Percentiles rank a stretch among this genome's conserved stretches.
These are phyloP conservation scores for Tylopilus vinaceipallidus DNA, from an alignment of 768 basidiomycete species.

Conservation along the genomic window DNA sequence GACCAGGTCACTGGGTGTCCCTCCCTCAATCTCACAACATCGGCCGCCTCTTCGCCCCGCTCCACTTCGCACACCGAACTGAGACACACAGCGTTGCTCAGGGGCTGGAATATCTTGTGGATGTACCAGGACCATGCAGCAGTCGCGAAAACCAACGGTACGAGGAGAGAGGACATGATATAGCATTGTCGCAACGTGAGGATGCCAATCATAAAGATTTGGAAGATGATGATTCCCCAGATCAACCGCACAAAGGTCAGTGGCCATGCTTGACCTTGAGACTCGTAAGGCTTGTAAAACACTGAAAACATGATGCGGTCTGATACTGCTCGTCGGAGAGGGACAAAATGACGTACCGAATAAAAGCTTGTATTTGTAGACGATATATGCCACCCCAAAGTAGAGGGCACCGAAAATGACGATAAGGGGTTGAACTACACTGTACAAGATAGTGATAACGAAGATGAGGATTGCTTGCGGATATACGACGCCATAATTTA, in stretches of 20 bases:
- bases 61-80: constrained; percentile 89
- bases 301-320: constrained; percentile 45
- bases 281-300: constrained; percentile 98
- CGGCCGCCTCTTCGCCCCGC: constrained; percentile 82
- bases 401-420: constrained; percentile 94
- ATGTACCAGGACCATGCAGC: constrained; percentile 81
- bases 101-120: constrained; percentile 59
- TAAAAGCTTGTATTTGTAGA: constrained; percentile 97
- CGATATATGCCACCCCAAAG: constrained; percentile 93
- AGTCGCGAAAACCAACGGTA: constrained; percentile 75
- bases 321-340: not conserved
- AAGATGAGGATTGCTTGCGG: constrained; percentile 97
- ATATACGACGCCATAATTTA: constrained; percentile 96
- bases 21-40: constrained; percentile 67
- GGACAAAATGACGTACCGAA: constrained; percentile 61
- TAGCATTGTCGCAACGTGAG: constrained; percentile 69
- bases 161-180: constrained; percentile 58
- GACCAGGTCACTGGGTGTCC: constrained; percentile 89
- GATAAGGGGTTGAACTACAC: constrained; percentile 93
- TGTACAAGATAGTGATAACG: constrained; percentile 92
- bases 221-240: constrained; percentile 91
- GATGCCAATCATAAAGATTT: constrained; percentile 95
- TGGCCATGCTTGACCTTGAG: constrained; percentile 96
- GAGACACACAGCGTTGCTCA: constrained; percentile 82
- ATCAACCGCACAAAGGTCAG: constrained; percentile 90